These are phyloP conservation scores for Citrullus amarus DNA, from an alignment of 306 rosid species.

Conservation along the genomic window DNA sequence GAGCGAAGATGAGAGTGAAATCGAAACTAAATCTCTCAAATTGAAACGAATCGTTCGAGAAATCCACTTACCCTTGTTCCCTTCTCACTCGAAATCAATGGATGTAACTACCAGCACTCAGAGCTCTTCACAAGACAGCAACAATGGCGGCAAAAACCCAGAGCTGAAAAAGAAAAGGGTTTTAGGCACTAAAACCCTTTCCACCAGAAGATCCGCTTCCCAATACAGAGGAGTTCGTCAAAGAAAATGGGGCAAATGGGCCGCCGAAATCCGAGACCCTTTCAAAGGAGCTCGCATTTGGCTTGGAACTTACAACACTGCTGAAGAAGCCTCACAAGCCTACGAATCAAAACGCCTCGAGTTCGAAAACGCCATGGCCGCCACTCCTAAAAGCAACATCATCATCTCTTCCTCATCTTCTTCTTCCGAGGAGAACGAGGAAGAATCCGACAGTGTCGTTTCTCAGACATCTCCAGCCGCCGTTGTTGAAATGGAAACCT, in stretches of 20 bases:
- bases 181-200: conserved; percentile 6
- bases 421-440: conserved; percentile 13
- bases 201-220: conserved; percentile 9
- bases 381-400: conserved; percentile 12
- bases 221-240: conserved; percentile 67
- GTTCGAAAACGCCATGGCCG: conserved; percentile 34
- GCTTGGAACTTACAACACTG: conserved; percentile 73
- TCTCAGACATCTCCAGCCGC: conserved; percentile 42
- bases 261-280: conserved; percentile 91
- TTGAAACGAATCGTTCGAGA: conserved; percentile 25
- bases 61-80: conserved; percentile 25
- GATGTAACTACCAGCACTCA: conserved; percentile 13
- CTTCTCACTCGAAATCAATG: background rate
- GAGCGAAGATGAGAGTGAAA: conserved; percentile 49
- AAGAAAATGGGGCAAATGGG: conserved; percentile 90
- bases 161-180: conserved; percentile 20
- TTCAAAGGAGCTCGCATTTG: conserved; percentile 39
- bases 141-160: conserved; percentile 19
- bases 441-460: conserved; percentile 24
- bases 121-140: conserved; percentile 31
- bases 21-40: background rate
- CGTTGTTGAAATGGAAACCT: conserved; percentile 42
- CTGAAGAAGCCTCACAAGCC: conserved; percentile 65
- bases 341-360: conserved; percentile 49
- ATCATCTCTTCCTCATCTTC: conserved; percentile 8